Percentiles rank a stretch among this genome's conserved stretches.
phyloP scores from a whole-genome alignment of 2,329 filamentous ascomycete species.

The Leptographium wingfieldii region DNA sequence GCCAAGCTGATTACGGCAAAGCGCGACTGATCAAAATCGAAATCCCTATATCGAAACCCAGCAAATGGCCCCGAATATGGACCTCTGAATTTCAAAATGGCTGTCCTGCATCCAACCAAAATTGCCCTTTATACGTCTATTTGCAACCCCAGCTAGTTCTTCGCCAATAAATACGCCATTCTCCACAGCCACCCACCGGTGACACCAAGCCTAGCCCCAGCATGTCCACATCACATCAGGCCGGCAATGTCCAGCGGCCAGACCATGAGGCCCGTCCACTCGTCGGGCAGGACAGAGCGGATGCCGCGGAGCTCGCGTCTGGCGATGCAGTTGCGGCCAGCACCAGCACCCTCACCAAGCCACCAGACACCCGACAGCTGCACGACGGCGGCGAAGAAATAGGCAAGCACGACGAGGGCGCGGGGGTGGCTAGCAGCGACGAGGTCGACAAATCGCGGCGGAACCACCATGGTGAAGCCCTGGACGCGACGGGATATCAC shows the following conservation, averaged over 20 bases:
- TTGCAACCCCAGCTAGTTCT: no score
- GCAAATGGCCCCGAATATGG: no score
- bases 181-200: no score
- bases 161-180: no score
- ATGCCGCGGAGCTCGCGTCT: constrained; percentile 17
- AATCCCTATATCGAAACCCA: no score
- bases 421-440: constrained; percentile 14
- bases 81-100: no score
- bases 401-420: constrained; percentile 15
- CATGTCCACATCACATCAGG: not conserved
- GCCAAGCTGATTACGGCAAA: no score
- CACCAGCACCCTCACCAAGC: constrained; percentile 12
- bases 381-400: constrained; percentile 16
- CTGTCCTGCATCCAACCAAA: no score
- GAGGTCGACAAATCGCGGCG: constrained; percentile 14
- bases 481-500: constrained; percentile 16
- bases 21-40: no score
- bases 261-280: constrained; percentile 14
- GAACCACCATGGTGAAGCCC: constrained; percentile 15
- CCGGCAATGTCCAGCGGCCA: constrained; percentile 14
- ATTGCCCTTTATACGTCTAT: no score
- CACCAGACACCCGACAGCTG: constrained; percentile 16
- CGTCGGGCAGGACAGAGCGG: constrained; percentile 9
- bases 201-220: no score
- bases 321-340: constrained; percentile 11